These are phyloP conservation scores for Sporothrix variecibatus DNA, from an alignment of 2,329 filamentous ascomycete species.

Conservation along the genomic window DNA sequence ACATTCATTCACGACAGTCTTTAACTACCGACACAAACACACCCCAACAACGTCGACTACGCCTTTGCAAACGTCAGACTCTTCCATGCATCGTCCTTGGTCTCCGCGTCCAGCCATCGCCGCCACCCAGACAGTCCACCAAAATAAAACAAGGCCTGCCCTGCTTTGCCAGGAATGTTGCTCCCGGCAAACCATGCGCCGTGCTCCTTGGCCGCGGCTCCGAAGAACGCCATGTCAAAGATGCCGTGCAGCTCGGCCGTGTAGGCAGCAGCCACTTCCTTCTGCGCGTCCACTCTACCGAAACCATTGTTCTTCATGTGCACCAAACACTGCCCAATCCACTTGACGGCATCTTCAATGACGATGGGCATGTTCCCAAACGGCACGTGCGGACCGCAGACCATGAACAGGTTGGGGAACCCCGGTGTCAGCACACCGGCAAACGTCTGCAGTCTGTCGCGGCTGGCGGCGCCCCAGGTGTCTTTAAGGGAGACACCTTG, in stretches of 20 bases:
- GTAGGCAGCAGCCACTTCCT: constrained; percentile 5
- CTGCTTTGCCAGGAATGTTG: neutral
- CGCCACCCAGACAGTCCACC: neutral
- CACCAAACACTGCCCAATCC: constrained; percentile 25
- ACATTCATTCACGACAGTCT: neutral
- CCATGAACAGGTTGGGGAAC: constrained; percentile 30
- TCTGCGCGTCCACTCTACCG: constrained; percentile 22
- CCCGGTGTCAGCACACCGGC: constrained; percentile 31
- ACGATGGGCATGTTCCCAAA: constrained; percentile 22
- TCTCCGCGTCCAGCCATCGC: neutral
- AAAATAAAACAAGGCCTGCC: neutral
- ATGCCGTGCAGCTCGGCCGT: neutral
- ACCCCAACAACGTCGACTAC: neutral
- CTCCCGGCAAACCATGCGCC: neutral
- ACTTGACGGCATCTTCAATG: constrained; percentile 23
- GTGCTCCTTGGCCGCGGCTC: neutral
- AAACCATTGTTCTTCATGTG: constrained; percentile 21
- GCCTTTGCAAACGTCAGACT: neutral
- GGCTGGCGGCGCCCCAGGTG: constrained; percentile 33
- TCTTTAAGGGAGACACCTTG: constrained; percentile 35
- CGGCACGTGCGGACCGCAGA: constrained; percentile 28
- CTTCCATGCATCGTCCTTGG: neutral
- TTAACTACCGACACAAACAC: neutral
- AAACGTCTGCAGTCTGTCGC: constrained; percentile 35
- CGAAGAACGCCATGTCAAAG: neutral